Conservation (phyloP, 2,329 filamentous ascomycete genomes). For the Fusarium coffeatum region DNA sequence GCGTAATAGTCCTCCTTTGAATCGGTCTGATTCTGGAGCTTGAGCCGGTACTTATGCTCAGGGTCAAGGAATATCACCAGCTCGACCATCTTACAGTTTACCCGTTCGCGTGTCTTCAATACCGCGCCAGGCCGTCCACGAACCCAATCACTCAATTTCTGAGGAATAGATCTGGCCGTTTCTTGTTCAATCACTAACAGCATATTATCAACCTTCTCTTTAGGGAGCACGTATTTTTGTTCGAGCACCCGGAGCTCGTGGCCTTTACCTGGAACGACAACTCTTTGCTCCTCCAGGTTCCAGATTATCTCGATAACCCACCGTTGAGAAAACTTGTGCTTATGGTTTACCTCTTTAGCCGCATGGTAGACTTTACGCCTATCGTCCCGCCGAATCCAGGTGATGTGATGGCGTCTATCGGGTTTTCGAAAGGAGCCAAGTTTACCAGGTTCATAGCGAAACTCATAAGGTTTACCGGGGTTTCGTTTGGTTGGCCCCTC, state of each 20-base stretch:
- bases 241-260: neutral
- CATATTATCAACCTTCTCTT: neutral
- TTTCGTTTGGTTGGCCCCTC: neutral
- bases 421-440: neutral
- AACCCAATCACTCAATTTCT: neutral
- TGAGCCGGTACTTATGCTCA: neutral
- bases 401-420: neutral
- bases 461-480: neutral
- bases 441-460: neutral
- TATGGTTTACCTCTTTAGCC: neutral
- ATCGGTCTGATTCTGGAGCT: neutral
- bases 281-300: slow-evolving; percentile 4
- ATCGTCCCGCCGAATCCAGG: neutral
- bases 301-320: slow-evolving; percentile 14
- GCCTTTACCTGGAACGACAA: neutral
- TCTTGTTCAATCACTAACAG: neutral
- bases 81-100: neutral
- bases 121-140: too few species aligned
- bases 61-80: neutral
- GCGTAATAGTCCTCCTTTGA: neutral
- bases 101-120: too few species aligned
- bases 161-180: fast-evolving
- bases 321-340: slow-evolving; percentile 4
- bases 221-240: neutral
- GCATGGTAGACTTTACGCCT: neutral